Percentiles rank a stretch among this genome's conserved stretches.
Conservation (phyloP, 1,284 basidiomycete species). For the Clitocybe nebularis region DNA sequence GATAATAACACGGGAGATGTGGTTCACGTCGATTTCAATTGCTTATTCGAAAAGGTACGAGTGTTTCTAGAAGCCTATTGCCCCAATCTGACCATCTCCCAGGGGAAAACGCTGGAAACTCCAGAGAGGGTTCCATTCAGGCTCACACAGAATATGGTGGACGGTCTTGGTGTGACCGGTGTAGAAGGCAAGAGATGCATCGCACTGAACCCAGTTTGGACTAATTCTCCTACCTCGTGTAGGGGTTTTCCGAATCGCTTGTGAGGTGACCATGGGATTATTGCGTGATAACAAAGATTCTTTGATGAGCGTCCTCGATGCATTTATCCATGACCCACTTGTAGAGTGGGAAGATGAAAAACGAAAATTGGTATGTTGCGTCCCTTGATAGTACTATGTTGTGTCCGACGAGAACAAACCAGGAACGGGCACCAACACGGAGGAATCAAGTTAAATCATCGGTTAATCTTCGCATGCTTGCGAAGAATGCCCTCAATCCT, state of each 20-base stretch:
- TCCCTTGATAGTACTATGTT: background rate
- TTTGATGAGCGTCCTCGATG: constrained; percentile 94
- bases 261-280: constrained; percentile 88
- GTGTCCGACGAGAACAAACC: constrained; percentile 1
- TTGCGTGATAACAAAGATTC: constrained; percentile 91
- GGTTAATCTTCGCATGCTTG: constrained; percentile 58
- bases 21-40: constrained; percentile 98
- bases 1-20: constrained; percentile 88
- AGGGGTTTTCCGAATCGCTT: constrained; percentile 91
- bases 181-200: constrained; percentile 68
- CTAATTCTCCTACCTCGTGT: background rate
- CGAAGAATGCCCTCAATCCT: constrained; percentile 70
- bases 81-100: too few species aligned
- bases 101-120: constrained; percentile 87
- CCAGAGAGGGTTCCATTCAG: constrained; percentile 95
- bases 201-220: background rate
- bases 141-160: constrained; percentile 91
- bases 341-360: constrained; percentile 92
- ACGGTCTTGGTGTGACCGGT: constrained; percentile 91
- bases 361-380: constrained; percentile 45
- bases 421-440: constrained; percentile 35
- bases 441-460: constrained; percentile 43
- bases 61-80: too few species aligned
- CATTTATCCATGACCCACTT: constrained; percentile 96
- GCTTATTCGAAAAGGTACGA: constrained; percentile 89